Evolutionary conservation across 2,329 filamentous ascomycete species (phyloP).

Genomic region (Fusarium tjaetaba): DNA sequence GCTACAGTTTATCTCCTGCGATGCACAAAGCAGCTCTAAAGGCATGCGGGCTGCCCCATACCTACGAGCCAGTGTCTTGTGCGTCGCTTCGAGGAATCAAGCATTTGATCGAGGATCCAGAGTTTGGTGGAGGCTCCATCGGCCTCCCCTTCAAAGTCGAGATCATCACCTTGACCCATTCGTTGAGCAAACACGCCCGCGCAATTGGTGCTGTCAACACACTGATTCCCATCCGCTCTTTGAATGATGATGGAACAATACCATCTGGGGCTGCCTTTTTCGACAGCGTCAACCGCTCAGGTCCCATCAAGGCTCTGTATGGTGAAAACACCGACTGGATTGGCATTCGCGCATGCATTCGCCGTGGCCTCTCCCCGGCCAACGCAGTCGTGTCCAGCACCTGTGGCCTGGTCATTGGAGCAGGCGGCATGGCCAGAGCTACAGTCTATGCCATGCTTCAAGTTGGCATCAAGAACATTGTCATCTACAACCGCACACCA

Average conservation of each 20-base stretch:
- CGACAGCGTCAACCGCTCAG: slow-evolving; percentile 67
- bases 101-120: slow-evolving; percentile 69
- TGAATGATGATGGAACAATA: slow-evolving; percentile 65
- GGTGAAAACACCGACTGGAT: slow-evolving; percentile 88
- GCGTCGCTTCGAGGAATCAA: slow-evolving; percentile 70
- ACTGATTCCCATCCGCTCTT: slow-evolving; percentile 73
- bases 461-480: slow-evolving; percentile 79
- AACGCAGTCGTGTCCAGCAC: slow-evolving; percentile 68
- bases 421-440: slow-evolving; percentile 80
- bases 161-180: slow-evolving; percentile 73
- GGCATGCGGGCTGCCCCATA: slow-evolving; percentile 74
- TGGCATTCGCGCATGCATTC: slow-evolving; percentile 77
- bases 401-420: slow-evolving; percentile 69
- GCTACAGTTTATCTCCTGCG: slow-evolving; percentile 77
- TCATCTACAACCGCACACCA: slow-evolving; percentile 76
- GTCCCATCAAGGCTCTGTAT: slow-evolving; percentile 74
- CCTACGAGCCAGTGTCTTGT: slow-evolving; percentile 72
- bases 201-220: slow-evolving; percentile 83
- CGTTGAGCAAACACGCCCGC: slow-evolving; percentile 75
- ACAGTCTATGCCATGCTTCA: slow-evolving; percentile 83
- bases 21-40: slow-evolving; percentile 80
- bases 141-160: slow-evolving; percentile 81
- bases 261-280: slow-evolving; percentile 64
- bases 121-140: slow-evolving; percentile 78
- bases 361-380: slow-evolving; percentile 76